Base-by-base conservation (phyloP, 2,329 filamentous ascomycete species). In the Ustulina deusta region DNA sequence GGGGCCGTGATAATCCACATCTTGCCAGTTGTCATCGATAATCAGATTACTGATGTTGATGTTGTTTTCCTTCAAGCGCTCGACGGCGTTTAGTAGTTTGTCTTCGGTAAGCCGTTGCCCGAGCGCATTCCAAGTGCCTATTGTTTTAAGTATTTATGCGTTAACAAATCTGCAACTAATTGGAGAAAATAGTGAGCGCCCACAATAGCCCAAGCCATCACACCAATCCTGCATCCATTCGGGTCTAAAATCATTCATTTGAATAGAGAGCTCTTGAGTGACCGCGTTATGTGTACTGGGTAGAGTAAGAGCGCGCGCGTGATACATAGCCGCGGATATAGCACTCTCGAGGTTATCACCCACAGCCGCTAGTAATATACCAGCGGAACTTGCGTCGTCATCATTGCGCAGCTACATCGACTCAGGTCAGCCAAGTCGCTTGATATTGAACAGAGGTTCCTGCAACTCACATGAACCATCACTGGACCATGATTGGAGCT, bases 1-100 rank as follows among this genome's bases (percentile, higher is more conserved):
- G 4, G 83, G 75, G 0, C 84, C 84, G 27, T 76, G 73, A 34
- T 84, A 80, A 71, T 87, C 88, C 54, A 97, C 85, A 9, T 91
- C 88, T 79, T 97, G 94, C 96, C 96, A 99, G 74, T 97, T 97
- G 77, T 99, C 96, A 74, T 99, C 96, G 69, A 99, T 97, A 69
- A 98, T 97, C 1, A 99, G 84, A 74, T 90, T 97, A 0, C 89
- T 90, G 52, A 98, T 86, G 48, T 91, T 89, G 75, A 99, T 93
- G 0, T 90, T 87, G 63, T 92, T 86, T 34, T 89, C 83, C 4
- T 90, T 86, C 11, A 99, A 82, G 1, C 86, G 85, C 65, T 93
- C 88, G 0, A 98, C 83, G 1, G 94, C 93, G 46, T 89, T 79
- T 13, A 94, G 83, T 15, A 99, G 87, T 74, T 93, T 97, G 22